Evolutionary conservation across 1,139 yeast species (phyloP), one percentile per base, ranked within the genome.

Genomic region (Blastobotrys indianensis): DNA sequence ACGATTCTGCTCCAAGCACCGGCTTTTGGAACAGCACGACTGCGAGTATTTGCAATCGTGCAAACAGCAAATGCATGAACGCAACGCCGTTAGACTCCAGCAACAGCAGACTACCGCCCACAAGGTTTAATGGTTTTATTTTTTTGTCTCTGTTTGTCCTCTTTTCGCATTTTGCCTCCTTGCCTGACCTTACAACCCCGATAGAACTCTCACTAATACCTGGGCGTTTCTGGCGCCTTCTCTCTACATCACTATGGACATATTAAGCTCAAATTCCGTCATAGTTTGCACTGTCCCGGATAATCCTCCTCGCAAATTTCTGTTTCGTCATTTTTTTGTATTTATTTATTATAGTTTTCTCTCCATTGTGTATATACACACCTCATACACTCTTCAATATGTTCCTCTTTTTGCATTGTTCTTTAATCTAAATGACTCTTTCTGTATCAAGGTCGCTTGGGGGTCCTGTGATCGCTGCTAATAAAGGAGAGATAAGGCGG

Each of bases 1-100:
- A 39, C 84, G 82, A 61, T 87, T 80, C 64, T 87, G 97, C 66
- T 85, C 94, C 35, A 83, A 83, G 60, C 97, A 87, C 67, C 74
- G 97, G 50, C 73, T 88, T 50, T 73, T 87, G 66, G 97, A 87
- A 65, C 87, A 83, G 64, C 97, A 87, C 66, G 66, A 76, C 51
- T 87, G 97, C 63, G 71, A 75, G 50, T 94, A 94, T 7, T 75
- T 87, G 52, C 85, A 83, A 61, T 74, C 70, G 56, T 85, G 95
- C 70, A 85, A 86, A 69, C 90, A 86, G 59, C 79, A 76, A 57
- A 81, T 87, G 55, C 94, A 85, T 61, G 80, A 77, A 34, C 70
- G 72, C 42, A 69, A 69, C 47, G 74, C 74, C 17, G 60, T 63
- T 48, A 65, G 65, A 54, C 64, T 69, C 38, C 72, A 69, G 53